Evolutionary conservation across 2,329 filamentous ascomycete genomes (phyloP), one percentile per base, ranked within the genome.

Genomic region (Dactylellina parvicollis): DNA sequence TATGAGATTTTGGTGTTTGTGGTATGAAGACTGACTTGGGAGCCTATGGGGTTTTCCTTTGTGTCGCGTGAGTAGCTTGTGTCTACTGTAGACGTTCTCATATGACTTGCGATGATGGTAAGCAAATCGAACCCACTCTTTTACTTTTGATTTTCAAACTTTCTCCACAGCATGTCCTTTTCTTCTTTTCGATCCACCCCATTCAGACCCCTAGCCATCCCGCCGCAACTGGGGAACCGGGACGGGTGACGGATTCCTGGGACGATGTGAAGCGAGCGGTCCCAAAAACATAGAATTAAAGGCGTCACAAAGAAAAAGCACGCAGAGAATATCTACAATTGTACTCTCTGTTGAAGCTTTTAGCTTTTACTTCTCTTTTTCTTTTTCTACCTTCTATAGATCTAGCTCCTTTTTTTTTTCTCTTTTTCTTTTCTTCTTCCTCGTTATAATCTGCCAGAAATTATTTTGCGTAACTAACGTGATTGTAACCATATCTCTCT

Each of bases 41-140:
- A 73, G 69, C 69, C 60, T 65, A 73, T 73, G 69, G 34, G 67
- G 69, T 73, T 73, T 61, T 73, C 54, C 60, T 66, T 61, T 73
- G 69, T 73, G 78, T 79, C 81, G 80, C 81, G 79, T 83, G 84
- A 82, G 69, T 83, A 94, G 91, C 91, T 80, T 94, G 91, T 83
- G 90, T 94, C 80, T 94, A 94, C 83, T 94, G 91, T 83, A 89
- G 91, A 82, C 88, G 91, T 87, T 94, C 91, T 90, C 91, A 94
- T 87, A 94, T 94, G 91, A 94, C 91, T 80, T 94, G 91, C 85
- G 91, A 94, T 75, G 77, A 78, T 75, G 77, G 77, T 78, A 77
- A 73, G 76, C 24, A 28, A 32, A 47, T 55, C 20, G 40, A 30
- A 14, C 20, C 57, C 34, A 16, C n/a, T 18, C 38, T 54, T 36